Conservation (phyloP, 2,329 filamentous ascomycete genomes). For the Aspergillus glaucus region DNA sequence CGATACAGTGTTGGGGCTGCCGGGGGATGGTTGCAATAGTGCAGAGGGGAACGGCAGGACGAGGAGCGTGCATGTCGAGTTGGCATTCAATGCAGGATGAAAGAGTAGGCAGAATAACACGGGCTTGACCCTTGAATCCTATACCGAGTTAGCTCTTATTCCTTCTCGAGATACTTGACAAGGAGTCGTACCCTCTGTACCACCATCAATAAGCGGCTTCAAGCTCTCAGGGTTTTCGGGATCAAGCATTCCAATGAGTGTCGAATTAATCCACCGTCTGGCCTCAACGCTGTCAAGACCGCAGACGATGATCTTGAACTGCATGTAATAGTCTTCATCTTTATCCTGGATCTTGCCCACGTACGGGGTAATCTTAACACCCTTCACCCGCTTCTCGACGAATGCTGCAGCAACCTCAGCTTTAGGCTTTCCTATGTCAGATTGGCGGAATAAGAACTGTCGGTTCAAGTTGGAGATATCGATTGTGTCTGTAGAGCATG, state of each 20-base stretch:
- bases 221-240: constrained; percentile 72
- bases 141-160: constrained; percentile 1
- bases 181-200: constrained; percentile 65
- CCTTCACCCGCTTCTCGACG: constrained; percentile 81
- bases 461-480: constrained; percentile 97
- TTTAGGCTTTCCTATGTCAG: constrained; percentile 89
- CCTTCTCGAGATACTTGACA: background rate
- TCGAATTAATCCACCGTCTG: constrained; percentile 97
- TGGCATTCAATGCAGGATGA: constrained; percentile 98
- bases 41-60: constrained; percentile 91
- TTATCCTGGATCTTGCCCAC: constrained; percentile 96
- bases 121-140: constrained; percentile 94
- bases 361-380: constrained; percentile 87
- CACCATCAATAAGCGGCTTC: constrained; percentile 92
- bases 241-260: constrained; percentile 83
- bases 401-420: constrained; percentile 89
- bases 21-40: constrained; percentile 94
- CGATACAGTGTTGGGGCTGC: constrained; percentile 95
- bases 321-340: constrained; percentile 92
- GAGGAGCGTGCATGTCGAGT: constrained; percentile 96
- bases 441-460: constrained; percentile 88
- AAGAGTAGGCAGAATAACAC: constrained; percentile 85
- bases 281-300: constrained; percentile 96
- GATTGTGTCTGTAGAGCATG: constrained; percentile 68
- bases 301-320: constrained; percentile 90